Evolutionary conservation across 2,329 filamentous ascomycete genomes (phyloP), one percentile per base, ranked within the genome.

Genomic region (Aspergillus fijiensis): DNA sequence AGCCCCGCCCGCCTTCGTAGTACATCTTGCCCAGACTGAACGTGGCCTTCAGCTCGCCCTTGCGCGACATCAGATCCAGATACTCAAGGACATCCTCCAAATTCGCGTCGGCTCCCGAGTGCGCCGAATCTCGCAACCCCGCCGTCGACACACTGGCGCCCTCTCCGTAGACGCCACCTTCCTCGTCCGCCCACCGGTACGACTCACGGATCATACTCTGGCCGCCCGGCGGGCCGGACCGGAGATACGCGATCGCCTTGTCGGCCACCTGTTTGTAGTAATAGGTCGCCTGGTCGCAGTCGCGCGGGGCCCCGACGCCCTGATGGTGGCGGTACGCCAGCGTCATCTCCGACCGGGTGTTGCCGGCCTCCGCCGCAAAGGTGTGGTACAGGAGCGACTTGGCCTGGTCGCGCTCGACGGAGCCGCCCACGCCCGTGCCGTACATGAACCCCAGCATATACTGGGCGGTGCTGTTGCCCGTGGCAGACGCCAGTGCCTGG

Each of bases 361-460:
- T 87, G 21, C 92, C 94, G 57, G 86, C 86, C 65, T 92, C 83
- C 0, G 95, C 95, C 0, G 95, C 94, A 73, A 98, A 95, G 0
- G 91, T 96, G 75, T 99, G 94, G 76, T 97, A 98, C 47, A 98
- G 81, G 69, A 98, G 82, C 3, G 95, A 92, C 76, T 92, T 93
- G 11, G 93, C 93, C 77, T 98, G 95, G 69, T 99, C 90, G 49
- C 86, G 85, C 72, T 90, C 85, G 5, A 96, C 91, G 1, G 88
- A 88, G 33, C 87, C 87, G 16, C 91, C 93, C 60, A 99, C 83
- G 0, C 95, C 95, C 0, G 95, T 99, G 39, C 93, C 93, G 77
- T 99, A 94, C 85, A 96, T 95, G 68, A 99, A 87, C 0, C 91
- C 95, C 51, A 98, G 74, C 94, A 99, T 97, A 76, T 96, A 89